A percentile compares a stretch with the other conserved stretches of the same genome.
These are phyloP conservation scores for Globisporangium acanthophoron DNA, from an alignment of 352 stramenopile species.

Conservation along the genomic window DNA sequence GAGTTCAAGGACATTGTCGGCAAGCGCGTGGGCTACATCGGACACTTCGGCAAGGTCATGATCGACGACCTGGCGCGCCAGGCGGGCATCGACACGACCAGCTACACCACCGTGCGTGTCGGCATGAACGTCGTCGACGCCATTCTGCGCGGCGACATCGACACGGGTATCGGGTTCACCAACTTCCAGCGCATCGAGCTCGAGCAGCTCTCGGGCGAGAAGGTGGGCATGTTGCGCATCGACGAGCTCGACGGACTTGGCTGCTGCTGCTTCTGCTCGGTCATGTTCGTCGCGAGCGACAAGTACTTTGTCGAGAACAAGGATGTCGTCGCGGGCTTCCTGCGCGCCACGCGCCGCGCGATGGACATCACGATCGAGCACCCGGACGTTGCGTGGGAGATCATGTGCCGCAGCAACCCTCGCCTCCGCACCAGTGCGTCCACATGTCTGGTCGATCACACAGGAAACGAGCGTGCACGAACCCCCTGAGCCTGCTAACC, in stretches of 20 bases:
- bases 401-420: constrained; percentile 50
- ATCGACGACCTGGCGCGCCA: constrained; percentile 48
- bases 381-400: constrained; percentile 38
- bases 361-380: constrained; percentile 54
- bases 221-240: constrained; percentile 43
- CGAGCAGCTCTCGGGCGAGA: constrained; percentile 42
- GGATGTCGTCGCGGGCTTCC: constrained; percentile 32
- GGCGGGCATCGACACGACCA: constrained; percentile 33
- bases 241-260: constrained; percentile 43
- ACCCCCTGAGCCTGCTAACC: too few species aligned
- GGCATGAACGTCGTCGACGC: constrained; percentile 52
- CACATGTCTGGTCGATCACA: background rate
- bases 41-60: constrained; percentile 50
- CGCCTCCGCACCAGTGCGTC: constrained; percentile 33
- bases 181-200: constrained; percentile 53
- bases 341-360: constrained; percentile 34
- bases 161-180: constrained; percentile 47
- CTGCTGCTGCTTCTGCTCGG: constrained; percentile 53
- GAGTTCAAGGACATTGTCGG: constrained; percentile 49
- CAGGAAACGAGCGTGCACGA: too few species aligned
- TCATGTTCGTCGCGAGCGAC: constrained; percentile 49
- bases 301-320: constrained; percentile 45
- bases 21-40: constrained; percentile 49
- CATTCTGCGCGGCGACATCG: constrained; percentile 40
- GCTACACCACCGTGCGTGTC: constrained; percentile 39